These are phyloP conservation scores for Cercospora berteroae DNA, from an alignment of 2,329 filamentous ascomycete species.

Conservation along the genomic window DNA sequence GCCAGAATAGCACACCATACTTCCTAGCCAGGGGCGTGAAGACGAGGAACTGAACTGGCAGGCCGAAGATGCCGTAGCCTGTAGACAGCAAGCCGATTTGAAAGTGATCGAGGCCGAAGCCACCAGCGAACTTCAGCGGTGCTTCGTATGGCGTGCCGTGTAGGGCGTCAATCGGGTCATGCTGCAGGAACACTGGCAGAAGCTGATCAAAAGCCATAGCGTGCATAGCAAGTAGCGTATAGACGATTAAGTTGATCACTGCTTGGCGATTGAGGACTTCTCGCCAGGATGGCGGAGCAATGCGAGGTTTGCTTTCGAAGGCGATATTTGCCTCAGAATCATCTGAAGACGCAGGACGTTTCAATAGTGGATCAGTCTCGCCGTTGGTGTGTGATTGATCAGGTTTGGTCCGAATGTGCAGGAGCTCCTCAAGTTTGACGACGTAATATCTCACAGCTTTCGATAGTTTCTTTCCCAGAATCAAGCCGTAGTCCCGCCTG, in stretches of 20 bases:
- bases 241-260: slow-evolving; percentile 69
- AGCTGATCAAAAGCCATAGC: slow-evolving; percentile 29
- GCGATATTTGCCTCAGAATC: slow-evolving; percentile 26
- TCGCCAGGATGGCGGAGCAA: slow-evolving; percentile 46
- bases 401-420: slow-evolving; percentile 14
- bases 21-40: slow-evolving; percentile 73
- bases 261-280: slow-evolving; percentile 75
- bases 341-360: slow-evolving; percentile 11
- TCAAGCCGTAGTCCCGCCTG: slow-evolving; percentile 70
- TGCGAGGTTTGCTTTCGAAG: slow-evolving; percentile 25
- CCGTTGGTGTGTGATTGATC: slow-evolving; percentile 10
- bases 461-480: slow-evolving; percentile 66
- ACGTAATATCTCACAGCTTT: slow-evolving; percentile 23
- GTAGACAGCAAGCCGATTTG: slow-evolving; percentile 85
- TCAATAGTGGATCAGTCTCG: slow-evolving; percentile 33
- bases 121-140: slow-evolving; percentile 79
- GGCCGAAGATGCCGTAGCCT: slow-evolving; percentile 73
- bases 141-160: slow-evolving; percentile 43
- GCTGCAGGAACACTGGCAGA: slow-evolving; percentile 84
- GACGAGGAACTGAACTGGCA: slow-evolving; percentile 79
- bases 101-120: slow-evolving; percentile 67
- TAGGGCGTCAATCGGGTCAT: slow-evolving; percentile 49
- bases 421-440: slow-evolving; percentile 21
- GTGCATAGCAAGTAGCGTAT: slow-evolving; percentile 62
- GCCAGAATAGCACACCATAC: slow-evolving; percentile 72